Base-by-base conservation (phyloP, 345 rosid species). In the Salix suchowensis region DNA sequence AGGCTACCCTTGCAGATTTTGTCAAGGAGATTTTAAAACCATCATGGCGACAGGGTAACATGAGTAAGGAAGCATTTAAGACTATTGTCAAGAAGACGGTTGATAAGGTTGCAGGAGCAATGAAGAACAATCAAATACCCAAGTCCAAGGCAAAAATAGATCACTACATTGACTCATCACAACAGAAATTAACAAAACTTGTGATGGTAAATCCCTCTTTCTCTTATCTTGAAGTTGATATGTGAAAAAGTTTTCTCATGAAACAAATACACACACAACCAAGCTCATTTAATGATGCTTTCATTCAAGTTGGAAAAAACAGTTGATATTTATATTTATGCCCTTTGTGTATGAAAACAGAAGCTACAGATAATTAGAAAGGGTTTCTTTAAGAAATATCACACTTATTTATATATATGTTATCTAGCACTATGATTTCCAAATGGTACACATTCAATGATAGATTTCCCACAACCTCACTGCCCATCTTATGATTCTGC, bases 11-110 rank as follows among this genome's bases (percentile, higher is more conserved):
- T 76, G 97, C 97, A 34, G 86, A 88, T 74, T 95, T 95, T 82
- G 98, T 95, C n/a, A 95, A 95, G 85, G 98, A 89, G 75, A 87
- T 90, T 83, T 82, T 93, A 65, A 92, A 88, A 87, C 98, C 98
- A 1, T 90, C 96, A 5, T 95, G 98, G 98, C 84, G 85, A 61
- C 93, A 95, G 79, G 97, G 98, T 78, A 88, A 90, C 79, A 93
- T 95, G 97, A 95, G 98, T 86, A 95, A 91, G 84, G 98, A 95
- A 78, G 92, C 97, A 54, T 95, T 91, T 73, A 95, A 95, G 85
- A 95, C 92, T 42, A 89, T 95, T 60, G 97, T 93, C 69, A 93
- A 93, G 88, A 93, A 94, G 84, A 89, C 88, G 2, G 97, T 95
- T 50, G 98, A 93, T 50, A 95, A 95, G 78, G 98, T 93, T 6